A percentile compares a stretch with the other conserved stretches of the same genome.
Evolutionary conservation across 208 protist genomes (phyloP).

Genomic region (Leptomonas seymouri): DNA sequence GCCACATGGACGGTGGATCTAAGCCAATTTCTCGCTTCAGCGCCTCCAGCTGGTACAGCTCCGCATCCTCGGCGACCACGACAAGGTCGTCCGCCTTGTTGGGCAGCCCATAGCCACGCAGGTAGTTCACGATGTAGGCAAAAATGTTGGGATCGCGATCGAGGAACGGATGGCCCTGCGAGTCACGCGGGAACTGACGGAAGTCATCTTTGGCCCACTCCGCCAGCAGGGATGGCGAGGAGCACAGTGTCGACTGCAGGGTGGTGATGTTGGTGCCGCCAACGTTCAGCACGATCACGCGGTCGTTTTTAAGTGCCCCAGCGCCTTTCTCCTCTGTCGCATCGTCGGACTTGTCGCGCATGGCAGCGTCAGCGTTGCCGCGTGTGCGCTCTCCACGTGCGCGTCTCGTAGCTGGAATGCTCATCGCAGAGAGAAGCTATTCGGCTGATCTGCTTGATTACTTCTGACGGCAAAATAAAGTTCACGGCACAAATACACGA

Average conservation of each 20-base stretch:
- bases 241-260: constrained; percentile 68
- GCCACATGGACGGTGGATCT: constrained; percentile 53
- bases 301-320: constrained; percentile 18
- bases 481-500: too few relatives aligned
- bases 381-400: constrained; percentile 14
- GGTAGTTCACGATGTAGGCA: constrained; percentile 79
- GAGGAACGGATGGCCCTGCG: constrained; percentile 75
- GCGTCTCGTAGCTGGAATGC: constrained; percentile 22
- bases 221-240: constrained; percentile 59
- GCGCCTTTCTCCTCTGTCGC: constrained; percentile 20
- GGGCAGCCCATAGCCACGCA: constrained; percentile 84
- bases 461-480: too few relatives aligned
- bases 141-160: constrained; percentile 86
- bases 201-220: constrained; percentile 75
- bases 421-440: background rate
- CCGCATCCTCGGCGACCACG: constrained; percentile 79
- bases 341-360: background rate
- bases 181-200: constrained; percentile 67
- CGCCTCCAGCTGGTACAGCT: constrained; percentile 56
- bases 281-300: constrained; percentile 71
- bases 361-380: constrained; percentile 13
- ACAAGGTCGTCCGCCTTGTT: constrained; percentile 62
- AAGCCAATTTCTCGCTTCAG: constrained; percentile 62
- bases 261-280: constrained; percentile 73
- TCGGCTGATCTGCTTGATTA: too few relatives aligned